Conservation (phyloP, 140 eudicot species). For the Senecio squalidus region DNA sequence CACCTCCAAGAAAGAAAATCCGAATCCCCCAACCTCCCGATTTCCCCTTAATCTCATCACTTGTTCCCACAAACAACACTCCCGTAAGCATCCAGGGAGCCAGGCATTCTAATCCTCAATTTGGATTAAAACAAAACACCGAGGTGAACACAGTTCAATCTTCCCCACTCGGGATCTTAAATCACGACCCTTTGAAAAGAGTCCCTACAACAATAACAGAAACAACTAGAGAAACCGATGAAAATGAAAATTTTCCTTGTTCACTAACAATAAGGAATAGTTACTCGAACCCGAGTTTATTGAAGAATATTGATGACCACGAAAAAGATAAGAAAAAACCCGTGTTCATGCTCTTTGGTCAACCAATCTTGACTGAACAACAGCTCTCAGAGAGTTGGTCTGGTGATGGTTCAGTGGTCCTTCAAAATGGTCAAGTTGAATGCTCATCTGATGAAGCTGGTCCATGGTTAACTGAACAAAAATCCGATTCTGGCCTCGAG, state of each 20-base stretch:
- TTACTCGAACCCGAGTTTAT: conserved; percentile 3
- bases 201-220: conserved; percentile 7
- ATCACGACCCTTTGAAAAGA: conserved; percentile 22
- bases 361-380: conserved; percentile 53
- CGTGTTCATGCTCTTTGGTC: conserved; percentile 53
- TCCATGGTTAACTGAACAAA: conserved; percentile 31
- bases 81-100: conserved; percentile 93
- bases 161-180: conserved; percentile 30
- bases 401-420: conserved; percentile 47
- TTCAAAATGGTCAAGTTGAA: conserved; percentile 45
- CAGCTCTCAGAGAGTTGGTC: conserved; percentile 54
- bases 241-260: conserved; percentile 29
- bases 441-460: conserved; percentile 41
- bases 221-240: conserved; percentile 17
- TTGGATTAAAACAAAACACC: conserved; percentile 25
- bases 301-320: conserved; percentile 7
- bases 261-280: conserved; percentile 37
- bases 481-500: conserved; percentile 20
- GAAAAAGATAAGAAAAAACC: conserved; percentile 31
- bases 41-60: conserved; percentile 27
- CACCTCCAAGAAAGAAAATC: conserved; percentile 64
- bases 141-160: conserved; percentile 34
- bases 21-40: conserved; percentile 47
- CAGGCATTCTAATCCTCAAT: conserved; percentile 69
- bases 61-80: conserved; percentile 13